Evolutionary conservation across 208 protist genomes (phyloP).

Genomic region (Crithidia expoeki): DNA sequence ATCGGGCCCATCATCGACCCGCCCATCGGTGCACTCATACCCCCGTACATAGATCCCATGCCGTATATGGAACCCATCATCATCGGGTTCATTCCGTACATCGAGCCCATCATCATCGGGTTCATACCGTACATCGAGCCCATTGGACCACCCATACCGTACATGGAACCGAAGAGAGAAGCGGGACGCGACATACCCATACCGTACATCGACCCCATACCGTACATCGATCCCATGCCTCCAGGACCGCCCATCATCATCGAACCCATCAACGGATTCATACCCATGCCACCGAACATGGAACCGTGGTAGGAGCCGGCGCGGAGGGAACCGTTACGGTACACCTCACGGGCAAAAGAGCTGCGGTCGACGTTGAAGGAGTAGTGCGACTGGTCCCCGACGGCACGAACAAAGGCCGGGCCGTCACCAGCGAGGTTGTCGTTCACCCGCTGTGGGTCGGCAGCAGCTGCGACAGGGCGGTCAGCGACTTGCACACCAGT

Average conservation of each 20-base stretch:
- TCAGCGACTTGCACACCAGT: conserved; percentile 27
- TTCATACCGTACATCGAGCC: conserved; percentile 31
- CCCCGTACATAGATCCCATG: conserved; percentile 48
- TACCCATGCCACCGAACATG: conserved; percentile 28
- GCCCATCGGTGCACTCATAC: conserved; percentile 30
- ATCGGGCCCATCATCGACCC: conserved; percentile 23
- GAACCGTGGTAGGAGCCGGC: conserved; percentile 22
- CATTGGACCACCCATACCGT: conserved; percentile 15
- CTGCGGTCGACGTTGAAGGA: conserved; percentile 35
- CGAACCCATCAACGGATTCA: conserved; percentile 23
- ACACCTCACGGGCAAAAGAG: conserved; percentile 32
- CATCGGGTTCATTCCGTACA: conserved; percentile 33
- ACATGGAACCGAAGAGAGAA: conserved; percentile 40
- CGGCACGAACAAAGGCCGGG: conserved; percentile 16
- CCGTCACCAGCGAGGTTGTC: conserved; percentile 28
- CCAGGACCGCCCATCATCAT: conserved; percentile 30
- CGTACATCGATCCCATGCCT: conserved; percentile 27
- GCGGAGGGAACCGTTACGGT: conserved; percentile 14
- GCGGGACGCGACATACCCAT: conserved; percentile 34
- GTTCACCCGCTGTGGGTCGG: conserved; percentile 35
- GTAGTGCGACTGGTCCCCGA: conserved; percentile 27
- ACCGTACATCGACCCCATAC: conserved; percentile 45
- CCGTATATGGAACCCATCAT: conserved; percentile 46
- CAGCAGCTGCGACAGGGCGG: conserved; percentile 22
- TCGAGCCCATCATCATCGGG: conserved; percentile 23